These are phyloP conservation scores for Andrographis paniculata DNA, from an alignment of 305 asterid genomes.

Conservation along the genomic window DNA sequence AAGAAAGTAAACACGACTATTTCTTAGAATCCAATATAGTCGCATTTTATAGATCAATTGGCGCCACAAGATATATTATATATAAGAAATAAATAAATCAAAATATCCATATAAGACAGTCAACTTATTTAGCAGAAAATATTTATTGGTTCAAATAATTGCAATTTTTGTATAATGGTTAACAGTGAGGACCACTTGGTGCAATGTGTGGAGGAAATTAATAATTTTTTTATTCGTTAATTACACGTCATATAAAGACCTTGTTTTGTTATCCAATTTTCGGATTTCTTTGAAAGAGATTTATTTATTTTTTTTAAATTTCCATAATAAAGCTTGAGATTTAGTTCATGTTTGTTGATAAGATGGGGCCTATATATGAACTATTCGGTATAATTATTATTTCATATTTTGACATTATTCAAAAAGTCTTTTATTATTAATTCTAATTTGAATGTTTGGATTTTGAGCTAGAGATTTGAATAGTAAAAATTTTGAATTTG, in stretches of 20 bases:
- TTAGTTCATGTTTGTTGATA: background rate
- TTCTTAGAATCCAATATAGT: too few species aligned
- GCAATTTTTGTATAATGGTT: too few species aligned
- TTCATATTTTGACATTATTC: too few species aligned
- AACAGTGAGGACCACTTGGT: constrained; percentile 2
- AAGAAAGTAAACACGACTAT: background rate
- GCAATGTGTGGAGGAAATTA: constrained; percentile 2
- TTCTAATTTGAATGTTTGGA: too few species aligned
- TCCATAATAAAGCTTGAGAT: background rate
- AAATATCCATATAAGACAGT: background rate
- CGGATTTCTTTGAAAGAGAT: background rate
- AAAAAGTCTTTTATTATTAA: too few species aligned
- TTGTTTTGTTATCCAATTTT: too few species aligned
- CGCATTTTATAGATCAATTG: background rate
- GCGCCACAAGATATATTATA: background rate
- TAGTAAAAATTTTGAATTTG: too few species aligned
- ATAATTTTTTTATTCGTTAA: background rate
- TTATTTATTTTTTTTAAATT: background rate
- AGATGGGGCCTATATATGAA: background rate
- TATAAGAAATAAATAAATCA: background rate
- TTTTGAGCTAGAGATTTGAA: too few species aligned
- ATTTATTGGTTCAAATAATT: background rate
- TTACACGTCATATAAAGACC: too few species aligned
- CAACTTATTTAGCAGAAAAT: background rate
- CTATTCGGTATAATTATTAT: too few species aligned